Evolutionary conservation across 371 early-diverging fungal species (phyloP), one percentile per base, ranked within the genome.

Genomic region (Nematocida parisii): DNA sequence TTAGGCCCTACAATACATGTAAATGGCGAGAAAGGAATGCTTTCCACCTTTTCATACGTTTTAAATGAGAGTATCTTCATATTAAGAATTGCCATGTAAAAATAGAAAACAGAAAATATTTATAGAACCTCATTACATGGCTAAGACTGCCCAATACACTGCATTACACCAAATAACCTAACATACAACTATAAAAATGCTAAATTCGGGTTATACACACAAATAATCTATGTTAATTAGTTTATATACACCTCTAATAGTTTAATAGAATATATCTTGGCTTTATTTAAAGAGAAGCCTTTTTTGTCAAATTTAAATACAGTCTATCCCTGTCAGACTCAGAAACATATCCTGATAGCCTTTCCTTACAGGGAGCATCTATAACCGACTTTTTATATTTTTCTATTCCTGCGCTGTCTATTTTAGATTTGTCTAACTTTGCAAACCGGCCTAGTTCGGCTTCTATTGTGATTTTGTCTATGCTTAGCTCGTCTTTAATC

Each of bases 1-100:
- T 99, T 99, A 44, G 98, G 97, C 13, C 99, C 99, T 75, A 97
- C 93, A 57, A 99, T 92, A 74, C 93, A 92, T 4, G 96, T 94
- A 86, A 99, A 97, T 85, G 92, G 89, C 85, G 91, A 88, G 85
- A 98, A 96, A 9, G 95, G 95, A 70, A 99, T 94, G 46, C 89
- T 89, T 84, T 94, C 93, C 68, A 87, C 89, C 33, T 95, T 95
- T 81, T 91, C 90, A 87, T 99, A 98, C 5, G 95, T 94, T 89
- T 99, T 99, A 91, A 99, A 99, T 90, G 97, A 94, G 80, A 92
- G 92, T 3, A 97, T 89, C 87, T 96, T 95, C 52, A 99, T 89
- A 83, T 92, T 83, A 50, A 84, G 67, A 18, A 87, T 39, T 54
- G 54, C 71, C 87, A 86, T 86, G 27, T 15, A 45, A 47, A 58